Conservation (phyloP, 805 yeast species). For the Scheffersomyces amazonensis region DNA sequence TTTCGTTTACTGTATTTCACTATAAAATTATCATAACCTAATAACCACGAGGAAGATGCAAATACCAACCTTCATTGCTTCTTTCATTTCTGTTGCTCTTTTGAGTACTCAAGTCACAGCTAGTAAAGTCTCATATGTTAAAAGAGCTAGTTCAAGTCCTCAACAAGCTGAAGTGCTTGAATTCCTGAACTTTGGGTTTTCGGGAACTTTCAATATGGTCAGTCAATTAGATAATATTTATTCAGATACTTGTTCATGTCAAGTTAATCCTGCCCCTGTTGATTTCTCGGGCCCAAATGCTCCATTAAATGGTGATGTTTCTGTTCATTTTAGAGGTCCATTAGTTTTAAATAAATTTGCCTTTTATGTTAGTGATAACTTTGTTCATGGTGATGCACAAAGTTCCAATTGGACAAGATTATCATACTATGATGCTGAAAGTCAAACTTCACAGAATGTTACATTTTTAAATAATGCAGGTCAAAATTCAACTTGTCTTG, state of each 20-base stretch:
- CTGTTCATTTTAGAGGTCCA: slow-evolving; percentile 82
- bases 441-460: slow-evolving; percentile 54
- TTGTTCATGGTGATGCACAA: slow-evolving; percentile 24
- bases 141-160: neutral
- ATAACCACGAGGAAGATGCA: too few species aligned
- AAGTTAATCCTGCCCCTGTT: slow-evolving; percentile 30
- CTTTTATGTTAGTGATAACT: slow-evolving; percentile 49
- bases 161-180: slow-evolving; percentile 24
- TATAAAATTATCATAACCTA: too few species aligned
- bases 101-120: neutral
- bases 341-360: slow-evolving; percentile 59
- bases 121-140: neutral
- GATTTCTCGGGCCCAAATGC: slow-evolving; percentile 57
- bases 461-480: slow-evolving; percentile 70
- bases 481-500: slow-evolving; percentile 57
- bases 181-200: slow-evolving; percentile 54
- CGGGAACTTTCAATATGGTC: slow-evolving; percentile 52
- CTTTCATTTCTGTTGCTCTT: neutral
- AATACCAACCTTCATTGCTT: too few species aligned
- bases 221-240: slow-evolving; percentile 37
- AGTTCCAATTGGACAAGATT: slow-evolving; percentile 52
- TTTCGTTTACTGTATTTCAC: too few species aligned
- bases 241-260: slow-evolving; percentile 44
- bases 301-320: slow-evolving; percentile 65
- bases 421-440: slow-evolving; percentile 55